Evolutionary conservation across 345 rosid species (phyloP).

Genomic region (Dipteronia dyeriana): DNA sequence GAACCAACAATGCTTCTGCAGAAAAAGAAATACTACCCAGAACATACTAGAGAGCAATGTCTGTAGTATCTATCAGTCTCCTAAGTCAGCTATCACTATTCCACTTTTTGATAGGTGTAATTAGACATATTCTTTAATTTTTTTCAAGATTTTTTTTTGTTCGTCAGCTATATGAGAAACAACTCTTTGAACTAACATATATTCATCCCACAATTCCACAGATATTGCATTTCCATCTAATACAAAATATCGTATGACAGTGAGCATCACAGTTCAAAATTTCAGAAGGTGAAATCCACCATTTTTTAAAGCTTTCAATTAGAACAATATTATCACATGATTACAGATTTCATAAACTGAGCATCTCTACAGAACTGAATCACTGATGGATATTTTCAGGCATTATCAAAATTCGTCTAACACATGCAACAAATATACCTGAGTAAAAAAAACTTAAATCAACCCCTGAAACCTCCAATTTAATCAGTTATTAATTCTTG

Average conservation of each 20-base stretch:
- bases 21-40: background rate
- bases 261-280: background rate
- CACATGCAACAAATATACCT: too few species aligned
- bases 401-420: background rate
- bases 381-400: too few species aligned
- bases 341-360: background rate
- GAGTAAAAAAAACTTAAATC: background rate
- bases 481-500: background rate
- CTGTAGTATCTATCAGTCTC: background rate
- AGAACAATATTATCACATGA: too few species aligned
- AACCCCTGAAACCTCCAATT: background rate
- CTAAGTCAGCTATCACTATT: background rate
- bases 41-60: background rate
- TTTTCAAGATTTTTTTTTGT: background rate
- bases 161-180: background rate
- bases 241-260: background rate
- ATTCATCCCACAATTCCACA: background rate
- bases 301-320: too few species aligned
- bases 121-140: background rate
- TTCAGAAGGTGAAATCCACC: too few species aligned
- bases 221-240: background rate
- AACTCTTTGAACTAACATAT: background rate
- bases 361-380: background rate
- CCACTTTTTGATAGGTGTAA: too few species aligned
- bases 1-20: background rate